Evolutionary conservation across 352 stramenopile species (phyloP).

Genomic region (Globisporangium nodosum): DNA sequence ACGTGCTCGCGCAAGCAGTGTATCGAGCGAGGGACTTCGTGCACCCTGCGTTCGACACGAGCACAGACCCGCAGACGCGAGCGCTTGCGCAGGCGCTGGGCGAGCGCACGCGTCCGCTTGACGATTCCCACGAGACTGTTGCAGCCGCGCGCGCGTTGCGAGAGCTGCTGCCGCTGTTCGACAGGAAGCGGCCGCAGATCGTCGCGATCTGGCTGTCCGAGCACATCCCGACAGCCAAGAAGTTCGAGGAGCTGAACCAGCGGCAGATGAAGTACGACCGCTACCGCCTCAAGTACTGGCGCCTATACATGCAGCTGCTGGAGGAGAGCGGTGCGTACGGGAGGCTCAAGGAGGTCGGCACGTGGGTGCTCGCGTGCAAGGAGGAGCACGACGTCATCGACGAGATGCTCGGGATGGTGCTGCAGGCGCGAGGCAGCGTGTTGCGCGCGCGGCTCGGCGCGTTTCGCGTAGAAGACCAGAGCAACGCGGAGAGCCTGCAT

Average conservation of each 20-base stretch:
- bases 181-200: slow-evolving; percentile 56
- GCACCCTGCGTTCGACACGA: slow-evolving; percentile 6
- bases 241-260: slow-evolving; percentile 80
- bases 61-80: slow-evolving; percentile 5
- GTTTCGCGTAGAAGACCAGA: background rate
- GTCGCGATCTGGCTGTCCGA: slow-evolving; percentile 76
- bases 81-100: slow-evolving; percentile 21
- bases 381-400: slow-evolving; percentile 80
- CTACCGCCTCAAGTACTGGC: slow-evolving; percentile 77
- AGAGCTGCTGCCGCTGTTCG: slow-evolving; percentile 52
- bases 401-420: slow-evolving; percentile 54
- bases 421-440: slow-evolving; percentile 41
- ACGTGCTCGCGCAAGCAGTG: slow-evolving; percentile 47
- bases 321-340: slow-evolving; percentile 46
- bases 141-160: slow-evolving; percentile 41
- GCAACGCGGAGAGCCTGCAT: background rate
- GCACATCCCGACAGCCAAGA: slow-evolving; percentile 60
- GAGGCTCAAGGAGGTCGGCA: slow-evolving; percentile 58
- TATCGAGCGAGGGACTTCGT: slow-evolving; percentile 44
- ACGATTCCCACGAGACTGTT: slow-evolving; percentile 10
- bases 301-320: slow-evolving; percentile 54
- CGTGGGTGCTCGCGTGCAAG: slow-evolving; percentile 73
- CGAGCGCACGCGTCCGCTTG: slow-evolving; percentile 14
- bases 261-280: slow-evolving; percentile 75
- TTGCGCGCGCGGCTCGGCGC: slow-evolving; percentile 24